These are phyloP conservation scores for Telfairia occidentalis DNA, from an alignment of 331 rosid genomes.

Conservation along the genomic window DNA sequence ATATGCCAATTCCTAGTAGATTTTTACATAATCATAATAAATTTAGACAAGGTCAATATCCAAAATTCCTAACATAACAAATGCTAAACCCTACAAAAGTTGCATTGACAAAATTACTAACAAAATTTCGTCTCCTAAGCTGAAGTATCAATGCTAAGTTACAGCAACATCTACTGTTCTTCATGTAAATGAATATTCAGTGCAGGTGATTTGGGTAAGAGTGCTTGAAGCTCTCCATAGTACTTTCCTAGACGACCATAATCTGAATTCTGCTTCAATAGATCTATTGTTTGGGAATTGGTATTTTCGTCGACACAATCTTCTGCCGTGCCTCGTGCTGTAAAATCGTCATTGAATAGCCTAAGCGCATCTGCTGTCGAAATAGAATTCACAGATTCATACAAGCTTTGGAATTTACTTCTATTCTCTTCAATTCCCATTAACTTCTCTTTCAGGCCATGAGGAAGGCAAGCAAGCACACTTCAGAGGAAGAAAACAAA, in stretches of 20 bases:
- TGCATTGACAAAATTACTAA: background rate
- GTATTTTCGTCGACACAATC: constrained; percentile 17
- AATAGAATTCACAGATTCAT: constrained; percentile 42
- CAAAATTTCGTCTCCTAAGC: background rate
- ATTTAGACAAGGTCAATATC: background rate
- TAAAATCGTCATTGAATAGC: constrained; percentile 34
- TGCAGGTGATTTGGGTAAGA: constrained; percentile 34
- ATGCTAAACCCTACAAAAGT: background rate
- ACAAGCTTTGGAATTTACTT: constrained; percentile 35
- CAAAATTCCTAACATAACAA: background rate
- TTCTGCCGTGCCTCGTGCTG: constrained; percentile 22
- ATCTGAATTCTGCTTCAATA: constrained; percentile 22
- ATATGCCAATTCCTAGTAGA: background rate
- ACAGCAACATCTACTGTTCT: background rate
- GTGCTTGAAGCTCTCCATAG: constrained; percentile 33
- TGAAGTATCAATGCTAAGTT: background rate
- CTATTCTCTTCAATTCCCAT: constrained; percentile 37
- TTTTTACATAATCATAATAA: background rate
- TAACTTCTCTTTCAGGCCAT: constrained; percentile 44
- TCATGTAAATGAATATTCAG: constrained; percentile 26
- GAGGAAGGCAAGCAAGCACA: constrained; percentile 61
- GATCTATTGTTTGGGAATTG: constrained; percentile 12
- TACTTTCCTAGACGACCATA: constrained; percentile 23
- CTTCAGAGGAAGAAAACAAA: constrained; percentile 26
- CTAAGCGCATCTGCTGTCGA: constrained; percentile 53